Base-by-base conservation (phyloP, 2,329 filamentous ascomycete genomes). In the Colletotrichum australisinense region DNA sequence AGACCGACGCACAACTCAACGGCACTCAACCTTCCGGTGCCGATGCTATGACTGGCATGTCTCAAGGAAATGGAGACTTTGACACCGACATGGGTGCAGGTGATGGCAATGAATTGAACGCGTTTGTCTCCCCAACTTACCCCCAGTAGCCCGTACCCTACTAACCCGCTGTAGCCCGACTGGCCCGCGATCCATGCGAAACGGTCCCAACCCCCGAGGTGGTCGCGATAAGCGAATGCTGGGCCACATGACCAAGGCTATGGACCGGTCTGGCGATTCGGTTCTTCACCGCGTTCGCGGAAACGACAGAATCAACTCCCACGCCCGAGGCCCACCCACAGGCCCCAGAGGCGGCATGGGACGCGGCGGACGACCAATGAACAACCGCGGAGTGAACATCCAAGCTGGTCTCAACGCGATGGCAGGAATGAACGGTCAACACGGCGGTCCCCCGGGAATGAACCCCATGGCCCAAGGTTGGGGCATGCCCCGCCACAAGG, bases 101-200 rank as follows among this genome's bases (percentile, higher is more conserved):
- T 72, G 84, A 86, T 67, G 76, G 78, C 32, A 80, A 84, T 65
- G 88, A 89, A 76, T 76, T 90, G 52, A 91, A 89, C 81, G 89
- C 87, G 89, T 93, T 90, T 78, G 91, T 87, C 58, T 28, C 70
- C 64, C 63, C 19, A 49, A 49, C 26, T 46, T 67, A 64, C 63
- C 66, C 68, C 55, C 53, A 24, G 75, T 58, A 52, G 19, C 22
- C 19, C 57, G 24, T 63, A 58, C 28, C n/a, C 72, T 76, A 80
- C 86, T 89, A 83, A 90, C 84, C 69, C 38, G 35, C 73, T 78
- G 72, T 79, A 98, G 96, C 79, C 97, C 97, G 11, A 98, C 95
- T 64, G 97, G 96, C 69, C 97, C 97, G 22, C 97, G 95, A 82
- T 95, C 95, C 42, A 98, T 98, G 95, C 93, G 97, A 79, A 94